These are phyloP conservation scores for Trypanosoma caninum DNA, from an alignment of 208 protist genomes.

Conservation along the genomic window DNA sequence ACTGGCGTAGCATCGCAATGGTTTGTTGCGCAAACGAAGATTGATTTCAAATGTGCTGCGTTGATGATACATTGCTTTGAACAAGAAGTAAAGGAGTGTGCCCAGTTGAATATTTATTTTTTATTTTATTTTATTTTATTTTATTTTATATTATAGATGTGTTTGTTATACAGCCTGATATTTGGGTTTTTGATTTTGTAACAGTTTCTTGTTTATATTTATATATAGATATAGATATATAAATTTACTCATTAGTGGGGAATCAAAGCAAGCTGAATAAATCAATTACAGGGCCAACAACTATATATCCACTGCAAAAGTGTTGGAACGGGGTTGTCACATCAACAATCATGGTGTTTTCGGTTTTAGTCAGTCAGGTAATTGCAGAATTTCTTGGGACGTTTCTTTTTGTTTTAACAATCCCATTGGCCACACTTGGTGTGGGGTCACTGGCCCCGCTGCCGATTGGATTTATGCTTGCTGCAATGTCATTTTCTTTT, in stretches of 20 bases:
- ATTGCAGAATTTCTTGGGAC: slow-evolving; percentile 84
- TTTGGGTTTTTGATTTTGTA: too few relatives aligned
- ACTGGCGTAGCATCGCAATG: slow-evolving; percentile 79
- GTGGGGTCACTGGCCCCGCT: slow-evolving; percentile 69
- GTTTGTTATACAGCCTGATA: too few relatives aligned
- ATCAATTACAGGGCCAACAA: too few relatives aligned
- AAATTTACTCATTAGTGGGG: too few relatives aligned
- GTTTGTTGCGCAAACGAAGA: slow-evolving; percentile 44
- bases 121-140: not conserved
- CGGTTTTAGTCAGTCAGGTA: slow-evolving; percentile 57
- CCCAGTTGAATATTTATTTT: slow-evolving; percentile 6
- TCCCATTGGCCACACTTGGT: slow-evolving; percentile 62
- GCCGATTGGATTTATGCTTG: slow-evolving; percentile 85
- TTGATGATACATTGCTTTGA: slow-evolving; percentile 1
- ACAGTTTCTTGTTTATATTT: too few relatives aligned
- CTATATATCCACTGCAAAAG: too few relatives aligned
- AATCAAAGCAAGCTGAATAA: too few relatives aligned
- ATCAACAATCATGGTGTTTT: slow-evolving; percentile 37
- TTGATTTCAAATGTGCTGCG: not conserved
- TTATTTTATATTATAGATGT: too few relatives aligned
- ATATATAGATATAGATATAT: too few relatives aligned
- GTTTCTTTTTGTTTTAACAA: slow-evolving; percentile 81
- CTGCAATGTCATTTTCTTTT: slow-evolving; percentile 90
- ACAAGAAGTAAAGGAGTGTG: too few relatives aligned
- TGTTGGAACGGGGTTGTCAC: not conserved